Base-by-base conservation (phyloP, 2,329 filamentous ascomycete genomes). In the Pseudocercospora crystallina region DNA sequence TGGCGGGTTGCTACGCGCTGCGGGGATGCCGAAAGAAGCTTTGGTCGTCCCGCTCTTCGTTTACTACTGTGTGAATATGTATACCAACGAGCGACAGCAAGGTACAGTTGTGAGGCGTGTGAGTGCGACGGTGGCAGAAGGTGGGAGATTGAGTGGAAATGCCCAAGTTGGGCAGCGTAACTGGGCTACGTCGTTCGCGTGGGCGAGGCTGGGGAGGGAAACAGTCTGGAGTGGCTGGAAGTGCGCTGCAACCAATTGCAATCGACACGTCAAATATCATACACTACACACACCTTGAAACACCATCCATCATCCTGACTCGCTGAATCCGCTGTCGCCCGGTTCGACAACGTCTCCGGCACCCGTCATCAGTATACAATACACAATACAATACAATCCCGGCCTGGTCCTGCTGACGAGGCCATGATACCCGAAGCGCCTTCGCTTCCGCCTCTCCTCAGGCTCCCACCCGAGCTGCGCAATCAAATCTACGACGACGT, bases 391-490 rank as follows among this genome's bases (percentile, higher is more conserved):
- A 7, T 26, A 26, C 20, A 26, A 26, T 26, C 20, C 20, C 20
- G 20, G 20, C 20, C 20, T 26, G 20, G 3, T 26, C 20, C 20
- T 7, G 20, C 20, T 26, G 20, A 26, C 20, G 20, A 43, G 13
- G 40, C 11, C 29, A 43, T 31, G n/a, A 43, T 33, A 26, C 14
- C 26, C 13, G 13, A 29, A 30, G 11, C 29, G 15, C 8, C 49
- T 9, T 14, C 31, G 11, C 31, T 37, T 17, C 42, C 36, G 26
- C 41, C 49, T 29, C 34, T 53, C 14, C 48, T 54, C 29, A 17
- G 37, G 5, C 45, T 60, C 38, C 57, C 57, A 20, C 30, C 51
- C 17, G 57, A 58, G 43, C 42, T 60, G 15, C 47, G 52, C 17
- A 34, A 44, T 10, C 32, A 35, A 29, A 43, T 56, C 17, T 58